phyloP scores from a whole-genome alignment of 192 early-diverging fungal species.

The Backusella tarrabulga region DNA sequence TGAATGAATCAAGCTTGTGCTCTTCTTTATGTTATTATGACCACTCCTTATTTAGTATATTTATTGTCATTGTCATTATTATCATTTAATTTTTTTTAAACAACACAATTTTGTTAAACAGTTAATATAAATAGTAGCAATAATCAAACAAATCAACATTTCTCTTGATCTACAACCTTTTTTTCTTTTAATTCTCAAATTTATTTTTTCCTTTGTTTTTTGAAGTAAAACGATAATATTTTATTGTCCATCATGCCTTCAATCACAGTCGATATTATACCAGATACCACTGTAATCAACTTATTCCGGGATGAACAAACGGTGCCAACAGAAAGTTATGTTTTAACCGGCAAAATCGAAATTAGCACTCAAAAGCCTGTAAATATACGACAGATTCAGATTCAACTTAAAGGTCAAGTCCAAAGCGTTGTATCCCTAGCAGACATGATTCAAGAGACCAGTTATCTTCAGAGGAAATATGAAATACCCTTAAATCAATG shows the following conservation, averaged over 20 bases:
- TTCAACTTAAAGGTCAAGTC: not conserved
- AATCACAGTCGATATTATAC: conserved; percentile 1
- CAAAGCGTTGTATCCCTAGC: not conserved
- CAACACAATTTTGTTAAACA: not conserved
- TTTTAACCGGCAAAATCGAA: conserved; percentile 2
- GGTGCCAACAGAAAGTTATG: not conserved
- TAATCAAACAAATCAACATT: not conserved
- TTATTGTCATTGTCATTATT: not conserved
- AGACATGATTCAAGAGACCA: not conserved
- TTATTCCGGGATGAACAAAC: not conserved
- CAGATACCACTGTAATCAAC: not conserved
- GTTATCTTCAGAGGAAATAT: not conserved
- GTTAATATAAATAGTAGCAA: not conserved
- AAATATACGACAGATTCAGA: not conserved
- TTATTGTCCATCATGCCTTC: not conserved
- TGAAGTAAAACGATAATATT: not conserved
- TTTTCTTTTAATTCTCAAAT: not conserved
- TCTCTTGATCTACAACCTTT: not conserved
- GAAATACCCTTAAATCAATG: conserved; percentile 2
- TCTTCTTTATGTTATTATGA: not conserved
- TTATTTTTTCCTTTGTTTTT: not conserved
- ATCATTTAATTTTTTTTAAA: not conserved
- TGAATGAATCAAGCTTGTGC: not conserved
- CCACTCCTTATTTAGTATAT: not conserved
- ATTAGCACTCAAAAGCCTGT: not conserved